A percentile compares a stretch with the other conserved stretches of the same genome.
Conservation (phyloP, 2,329 filamentous ascomycete genomes). For the Hymenoscyphus scutula region DNA sequence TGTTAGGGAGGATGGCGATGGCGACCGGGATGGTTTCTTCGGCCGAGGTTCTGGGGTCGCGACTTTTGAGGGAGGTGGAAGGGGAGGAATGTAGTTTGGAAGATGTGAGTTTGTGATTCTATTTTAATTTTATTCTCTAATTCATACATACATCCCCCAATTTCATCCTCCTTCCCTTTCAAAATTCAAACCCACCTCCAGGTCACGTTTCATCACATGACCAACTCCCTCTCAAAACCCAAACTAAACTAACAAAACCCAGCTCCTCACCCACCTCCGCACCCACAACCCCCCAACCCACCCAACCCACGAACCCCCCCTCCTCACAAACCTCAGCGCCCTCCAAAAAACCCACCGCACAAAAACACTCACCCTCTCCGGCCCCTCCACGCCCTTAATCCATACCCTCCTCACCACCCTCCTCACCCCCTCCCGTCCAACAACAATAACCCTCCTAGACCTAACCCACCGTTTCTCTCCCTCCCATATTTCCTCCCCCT, state of each 20-base stretch:
- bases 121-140: conserved; percentile 4
- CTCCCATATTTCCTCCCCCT: conserved; percentile 30
- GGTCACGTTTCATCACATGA: conserved; percentile 9
- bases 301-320: conserved; percentile 6
- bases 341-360: conserved; percentile 48
- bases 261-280: conserved; percentile 24
- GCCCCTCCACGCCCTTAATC: conserved; percentile 53
- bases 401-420: conserved; percentile 55
- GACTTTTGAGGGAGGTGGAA: conserved; percentile 54
- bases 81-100: conserved; percentile 52
- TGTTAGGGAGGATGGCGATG: conserved; percentile 8
- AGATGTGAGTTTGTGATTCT: conserved; percentile 46
- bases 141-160: background rate
- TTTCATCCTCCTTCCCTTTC: background rate
- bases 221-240: background rate
- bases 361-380: conserved; percentile 48
- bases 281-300: conserved; percentile 8
- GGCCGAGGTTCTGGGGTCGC: conserved; percentile 41
- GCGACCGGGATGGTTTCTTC: conserved; percentile 19
- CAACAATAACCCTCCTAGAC: conserved; percentile 52
- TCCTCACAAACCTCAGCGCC: conserved; percentile 46
- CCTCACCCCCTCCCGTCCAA: conserved; percentile 42
- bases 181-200: background rate
- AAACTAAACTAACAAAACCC: background rate
- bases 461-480: conserved; percentile 54